Base-by-base conservation (phyloP, 495 filamentous ascomycete species). In the Penicillium maclennaniae region DNA sequence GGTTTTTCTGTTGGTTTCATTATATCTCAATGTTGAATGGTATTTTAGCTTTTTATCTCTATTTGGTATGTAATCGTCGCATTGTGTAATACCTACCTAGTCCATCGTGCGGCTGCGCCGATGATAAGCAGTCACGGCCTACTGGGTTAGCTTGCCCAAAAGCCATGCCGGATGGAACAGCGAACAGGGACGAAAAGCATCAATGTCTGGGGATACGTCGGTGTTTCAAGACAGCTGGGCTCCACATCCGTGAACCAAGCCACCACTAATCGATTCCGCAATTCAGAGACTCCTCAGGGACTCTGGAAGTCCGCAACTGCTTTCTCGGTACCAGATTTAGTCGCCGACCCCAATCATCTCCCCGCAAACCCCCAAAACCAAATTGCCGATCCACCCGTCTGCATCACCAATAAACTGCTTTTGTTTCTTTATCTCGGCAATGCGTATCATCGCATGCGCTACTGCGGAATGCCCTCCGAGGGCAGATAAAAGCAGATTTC, bases 281-380 rank as follows among this genome's bases (percentile, higher is more conserved):
- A 31, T 31, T 31, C 9, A 31, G 27, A 7, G 5, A 23, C 23
- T 23, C 2, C 23, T 5, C 23, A 23, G 23, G 23, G 23, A 2
- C 2, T 23, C 2, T 23, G 2, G 23, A 23, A 23, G 2, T 23
- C 23, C 23, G 23, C 2, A 23, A 23, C 19, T 37, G 28, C 21
- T 43, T 10, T n/a, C 17, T 84, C 69, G 60, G 60, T 36, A 6
- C 42, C 46, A 63, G 37, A 59, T 56, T 6, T 65, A 31, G 50
- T 23, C 21, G 10, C 61, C 49, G 56, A 45, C 42, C 25, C 40
- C 34, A 15, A 17, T 17, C 27, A 4, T 9, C 38, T 56, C 62
- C 59, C 55, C 62, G 56, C 62, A 65, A 50, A 39, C 15, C 19
- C 7, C 37, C 28, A 52, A 49, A 58, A 51, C 38, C 20, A 23